Evolutionary conservation across 768 basidiomycete species (phyloP), one percentile per base, ranked within the genome.

Genomic region (Galerina marginata): DNA sequence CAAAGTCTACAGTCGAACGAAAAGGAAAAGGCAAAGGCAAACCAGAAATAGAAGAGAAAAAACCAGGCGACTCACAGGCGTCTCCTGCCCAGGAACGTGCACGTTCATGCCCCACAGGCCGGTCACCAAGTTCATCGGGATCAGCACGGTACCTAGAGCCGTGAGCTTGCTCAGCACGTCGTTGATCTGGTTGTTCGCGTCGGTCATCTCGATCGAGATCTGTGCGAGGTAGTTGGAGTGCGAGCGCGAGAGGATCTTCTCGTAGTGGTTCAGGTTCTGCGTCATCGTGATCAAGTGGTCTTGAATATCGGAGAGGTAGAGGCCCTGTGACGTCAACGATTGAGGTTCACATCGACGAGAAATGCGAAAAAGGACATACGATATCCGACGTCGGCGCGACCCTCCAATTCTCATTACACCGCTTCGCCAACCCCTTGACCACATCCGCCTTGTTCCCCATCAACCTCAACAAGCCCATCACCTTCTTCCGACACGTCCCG

Each of bases 401-500:
- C 60, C 94, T 88, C 97, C 96, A 99, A 69, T 99, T 95, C 77
- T 99, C 96, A 71, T 98, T 97, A 74, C 96, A 98, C 65, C 96
- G 81, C 78, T 99, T 99, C 23, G 97, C 97, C 45, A 99, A 80
- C 9, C 97, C 97, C 73, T 99, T 99, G 64, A 99, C 97, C 64
- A 99, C 97, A 72, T 99, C 97, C 55, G 97, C 97, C 79, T 99
- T 99, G 77, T 97, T 99, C 25, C 97, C 97, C 96, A 99, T 99
- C 56, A 99, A 78, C 63, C 97, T 79, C 56, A 99, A 74, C 29
- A 99, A 76, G 15, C 97, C 97, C 97, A 99, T 99, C 65, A 99
- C 97, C 77, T 99, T 99, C 83, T 99, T 99, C 61, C 97, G 84
- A 72, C 97, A 99, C 0, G 94, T 97, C 37, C 97, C 97, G 69